Evolutionary conservation across 495 filamentous ascomycete genomes (phyloP).

Genomic region (Penicillium silybi): DNA sequence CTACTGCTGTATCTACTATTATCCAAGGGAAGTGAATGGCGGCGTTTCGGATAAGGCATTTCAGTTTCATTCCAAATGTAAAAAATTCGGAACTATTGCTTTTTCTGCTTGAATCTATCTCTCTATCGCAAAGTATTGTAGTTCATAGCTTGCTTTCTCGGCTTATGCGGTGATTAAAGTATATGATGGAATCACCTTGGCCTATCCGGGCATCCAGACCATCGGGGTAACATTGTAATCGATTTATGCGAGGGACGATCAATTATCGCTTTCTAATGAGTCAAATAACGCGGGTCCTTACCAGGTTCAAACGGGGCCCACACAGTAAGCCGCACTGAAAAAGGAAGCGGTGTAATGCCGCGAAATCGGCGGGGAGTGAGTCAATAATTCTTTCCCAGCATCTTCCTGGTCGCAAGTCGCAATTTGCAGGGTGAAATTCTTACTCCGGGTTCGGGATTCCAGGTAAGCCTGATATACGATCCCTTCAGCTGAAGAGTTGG

Average conservation of each 20-base stretch:
- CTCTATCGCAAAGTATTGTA: background rate
- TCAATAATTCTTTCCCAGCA: constrained; percentile 13
- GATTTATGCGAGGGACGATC: background rate
- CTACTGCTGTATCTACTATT: constrained; percentile 4
- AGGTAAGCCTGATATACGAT: constrained; percentile 9
- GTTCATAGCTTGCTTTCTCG: background rate
- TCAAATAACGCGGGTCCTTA: background rate
- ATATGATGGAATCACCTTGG: background rate
- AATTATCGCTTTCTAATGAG: no score
- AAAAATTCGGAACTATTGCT: background rate
- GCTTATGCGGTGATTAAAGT: background rate
- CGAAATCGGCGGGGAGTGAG: no score
- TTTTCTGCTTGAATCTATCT: background rate
- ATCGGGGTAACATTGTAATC: background rate
- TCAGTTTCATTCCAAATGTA: background rate
- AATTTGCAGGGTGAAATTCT: constrained; percentile 13
- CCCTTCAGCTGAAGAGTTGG: background rate
- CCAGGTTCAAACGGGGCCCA: no score
- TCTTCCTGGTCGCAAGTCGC: constrained; percentile 12
- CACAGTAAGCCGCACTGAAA: no score
- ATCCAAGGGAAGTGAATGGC: background rate
- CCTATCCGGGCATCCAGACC: background rate
- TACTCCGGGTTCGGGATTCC: constrained; percentile 11
- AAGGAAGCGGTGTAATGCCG: no score
- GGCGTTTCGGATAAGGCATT: constrained; percentile 4